Evolutionary conservation across 2,329 filamentous ascomycete species (phyloP), one percentile per base, ranked within the genome.

Genomic region (Corynespora cassiicola): DNA sequence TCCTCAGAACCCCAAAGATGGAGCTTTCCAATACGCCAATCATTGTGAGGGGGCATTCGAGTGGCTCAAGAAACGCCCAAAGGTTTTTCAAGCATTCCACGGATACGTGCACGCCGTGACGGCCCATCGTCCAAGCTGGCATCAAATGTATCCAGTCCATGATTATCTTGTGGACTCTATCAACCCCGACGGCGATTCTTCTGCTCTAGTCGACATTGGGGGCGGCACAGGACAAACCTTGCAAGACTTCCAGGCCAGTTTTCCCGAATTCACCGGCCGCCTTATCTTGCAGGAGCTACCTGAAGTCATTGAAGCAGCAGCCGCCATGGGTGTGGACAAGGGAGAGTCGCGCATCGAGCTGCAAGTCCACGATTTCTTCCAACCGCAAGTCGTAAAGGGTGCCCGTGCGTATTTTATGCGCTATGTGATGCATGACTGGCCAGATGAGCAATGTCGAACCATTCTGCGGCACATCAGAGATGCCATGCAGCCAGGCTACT

Each of bases 361-460:
- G 2, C 31, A 45, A 17, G 30, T 29, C 12, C 32, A 44, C 22
- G 37, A 45, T 19, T 45, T 48, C 37, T 44, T 44, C 23, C 37
- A 23, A 3, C 31, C 30, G 2, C 40, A 47, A 33, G 31, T 40
- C 2, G 31, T 44, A 10, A 43, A 36, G 27, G 46, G 37, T 6
- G 44, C 44, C 2, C 24, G 32, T 6, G 80, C 37, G 6, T 52
- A 52, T 28, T 52, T 39, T 24, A 32, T 45, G 30, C 36, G 39
- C 12, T 33, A n/a, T 14, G 25, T 51, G 3, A 28, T 51, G 10
- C 45, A 52, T 15, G 45, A 52, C 40, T 52, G 45, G 45, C 25
- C 38, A 1, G 48, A 52, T 27, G 36, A 44, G 21, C 31, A 29
- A 7, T 45, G 36, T 25, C 20, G 21, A 5, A 39, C 11, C 12